Percentiles rank a stretch among this genome's conserved stretches.
phyloP scores from a whole-genome alignment of 768 basidiomycete species.

The Amylocystis lapponica region DNA sequence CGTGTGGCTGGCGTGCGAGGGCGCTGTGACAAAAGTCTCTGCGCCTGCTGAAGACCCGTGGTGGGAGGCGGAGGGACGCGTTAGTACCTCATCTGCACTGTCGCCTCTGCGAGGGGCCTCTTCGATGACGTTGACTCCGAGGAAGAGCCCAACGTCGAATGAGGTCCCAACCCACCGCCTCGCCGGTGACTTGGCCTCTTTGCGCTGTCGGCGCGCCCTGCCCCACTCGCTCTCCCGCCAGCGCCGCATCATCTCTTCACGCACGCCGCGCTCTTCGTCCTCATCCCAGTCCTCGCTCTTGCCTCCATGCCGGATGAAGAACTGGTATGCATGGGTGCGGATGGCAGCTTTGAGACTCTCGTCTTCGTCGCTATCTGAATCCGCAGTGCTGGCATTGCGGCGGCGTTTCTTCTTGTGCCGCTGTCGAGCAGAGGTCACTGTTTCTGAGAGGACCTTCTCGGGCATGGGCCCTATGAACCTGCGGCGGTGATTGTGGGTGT shows the following conservation, averaged over 20 bases:
- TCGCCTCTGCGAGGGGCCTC: constrained; percentile 9
- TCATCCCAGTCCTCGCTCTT: constrained; percentile 63
- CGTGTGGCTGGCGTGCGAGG: constrained; percentile 3
- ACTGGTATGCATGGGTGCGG: constrained; percentile 53
- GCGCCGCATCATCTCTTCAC: constrained; percentile 50
- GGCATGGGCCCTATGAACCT: constrained; percentile 78
- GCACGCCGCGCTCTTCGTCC: constrained; percentile 40
- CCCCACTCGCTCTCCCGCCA: constrained; percentile 73
- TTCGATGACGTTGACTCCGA: constrained; percentile 61
- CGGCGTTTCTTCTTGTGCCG: constrained; percentile 20
- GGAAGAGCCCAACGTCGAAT: constrained; percentile 73
- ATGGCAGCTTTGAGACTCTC: constrained; percentile 43
- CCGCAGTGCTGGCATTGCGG: constrained; percentile 4
- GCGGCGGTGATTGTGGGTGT: constrained; percentile 39
- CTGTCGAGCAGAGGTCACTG: constrained; percentile 18
- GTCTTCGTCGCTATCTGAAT: constrained; percentile 24
- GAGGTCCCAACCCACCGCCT: constrained; percentile 63
- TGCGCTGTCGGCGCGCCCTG: constrained; percentile 25
- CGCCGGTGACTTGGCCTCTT: constrained; percentile 23
- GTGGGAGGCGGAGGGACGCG: background rate
- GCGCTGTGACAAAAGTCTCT: constrained; percentile 28
- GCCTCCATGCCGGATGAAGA: constrained; percentile 64
- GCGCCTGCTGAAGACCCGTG: constrained; percentile 10
- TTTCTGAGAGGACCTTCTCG: constrained; percentile 40
- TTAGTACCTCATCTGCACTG: background rate